Base-by-base conservation (phyloP, 345 rosid genomes). In the Pistacia vera region DNA sequence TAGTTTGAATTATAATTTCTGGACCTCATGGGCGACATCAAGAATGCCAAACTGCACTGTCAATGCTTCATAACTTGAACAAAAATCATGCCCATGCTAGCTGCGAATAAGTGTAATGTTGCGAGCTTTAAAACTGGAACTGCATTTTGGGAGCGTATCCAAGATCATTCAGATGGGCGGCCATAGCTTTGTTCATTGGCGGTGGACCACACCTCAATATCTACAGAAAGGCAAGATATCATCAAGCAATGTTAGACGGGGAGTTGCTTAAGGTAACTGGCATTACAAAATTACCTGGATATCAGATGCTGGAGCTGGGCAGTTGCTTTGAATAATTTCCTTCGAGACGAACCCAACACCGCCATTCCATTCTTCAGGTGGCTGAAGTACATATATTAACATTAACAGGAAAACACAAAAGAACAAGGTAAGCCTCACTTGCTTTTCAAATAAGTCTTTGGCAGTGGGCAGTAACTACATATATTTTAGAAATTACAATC, bases 101-200 rank as follows among this genome's bases (percentile, higher is more conserved):
- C 46, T 18, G 11, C 6, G 30, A 33, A 63, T 63, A 11, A 61
- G 25, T 25, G 25, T 25, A 25, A 25, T 25, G 12, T 22, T 16
- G 11, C 22, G 65, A 49, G 58, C 73, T 83, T 80, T 8, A 89
- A 76, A 91, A 88, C 72, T 91, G 86, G 86, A 89, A 89, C 84
- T 76, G 93, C 95, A 88, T 91, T 73, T 82, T 75, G 30, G 88
- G 44, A 14, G 87, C 22, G 73, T 91, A 89, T 41, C 87, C 91
- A 16, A 91, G 86, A 70, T 82, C 89, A 22, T 88, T 83, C 36
- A 89, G 88, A 82, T 88, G 77, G 30, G 80, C 86, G 13, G 89
- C 88, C 87, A 89, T 89, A 11, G 91, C 91, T 80, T 81, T 89
- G 89, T 87, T 91, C 95, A 80, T 89, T 0, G 90, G 89, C 11